A percentile compares a stretch with the other conserved stretches of the same genome.
phyloP scores from a whole-genome alignment of 2,329 filamentous ascomycete species.

The Xenosphaeropsis pyriputrescens region DNA sequence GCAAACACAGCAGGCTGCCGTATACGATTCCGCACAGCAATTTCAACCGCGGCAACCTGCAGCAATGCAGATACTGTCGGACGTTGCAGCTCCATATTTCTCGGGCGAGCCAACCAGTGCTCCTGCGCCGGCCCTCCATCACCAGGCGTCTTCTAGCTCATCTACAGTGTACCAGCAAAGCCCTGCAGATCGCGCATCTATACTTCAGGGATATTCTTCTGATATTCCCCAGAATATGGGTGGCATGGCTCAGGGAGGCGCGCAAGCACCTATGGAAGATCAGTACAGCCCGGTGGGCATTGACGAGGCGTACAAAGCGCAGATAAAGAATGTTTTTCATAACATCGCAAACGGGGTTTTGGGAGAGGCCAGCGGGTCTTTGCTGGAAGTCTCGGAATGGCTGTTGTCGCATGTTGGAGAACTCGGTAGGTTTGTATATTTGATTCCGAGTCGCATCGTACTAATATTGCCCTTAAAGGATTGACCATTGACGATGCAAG shows the following conservation, averaged over 20 bases:
- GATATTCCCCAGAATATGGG: slow-evolving; percentile 17
- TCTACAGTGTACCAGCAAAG: slow-evolving; percentile 42
- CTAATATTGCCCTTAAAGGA: slow-evolving; percentile 35
- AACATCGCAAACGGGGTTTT: slow-evolving; percentile 44
- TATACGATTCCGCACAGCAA: slow-evolving; percentile 60
- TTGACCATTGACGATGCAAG: slow-evolving; percentile 71
- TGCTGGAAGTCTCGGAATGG: slow-evolving; percentile 52
- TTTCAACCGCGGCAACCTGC: slow-evolving; percentile 65
- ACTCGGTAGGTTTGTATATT: slow-evolving; percentile 37
- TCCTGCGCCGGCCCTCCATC: slow-evolving; percentile 39
- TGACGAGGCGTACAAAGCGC: slow-evolving; percentile 49
- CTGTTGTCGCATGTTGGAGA: slow-evolving; percentile 48
- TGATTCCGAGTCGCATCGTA: slow-evolving; percentile 8
- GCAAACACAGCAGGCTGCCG: slow-evolving; percentile 40
- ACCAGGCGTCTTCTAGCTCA: slow-evolving; percentile 31
- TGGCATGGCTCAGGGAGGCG: slow-evolving; percentile 26
- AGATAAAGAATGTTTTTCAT: slow-evolving; percentile 45
- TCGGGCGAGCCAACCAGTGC: slow-evolving; percentile 40
- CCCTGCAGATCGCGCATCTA: background rate
- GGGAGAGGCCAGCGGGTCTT: slow-evolving; percentile 38
- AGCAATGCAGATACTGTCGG: slow-evolving; percentile 62
- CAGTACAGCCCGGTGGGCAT: slow-evolving; percentile 33
- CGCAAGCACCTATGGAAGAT: slow-evolving; percentile 37
- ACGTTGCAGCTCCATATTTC: slow-evolving; percentile 66
- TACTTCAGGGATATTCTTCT: background rate